Percentiles rank a stretch among this genome's conserved stretches.
Evolutionary conservation across 805 yeast genomes (phyloP).

Genomic region (Metschnikowia bowlesiae): DNA sequence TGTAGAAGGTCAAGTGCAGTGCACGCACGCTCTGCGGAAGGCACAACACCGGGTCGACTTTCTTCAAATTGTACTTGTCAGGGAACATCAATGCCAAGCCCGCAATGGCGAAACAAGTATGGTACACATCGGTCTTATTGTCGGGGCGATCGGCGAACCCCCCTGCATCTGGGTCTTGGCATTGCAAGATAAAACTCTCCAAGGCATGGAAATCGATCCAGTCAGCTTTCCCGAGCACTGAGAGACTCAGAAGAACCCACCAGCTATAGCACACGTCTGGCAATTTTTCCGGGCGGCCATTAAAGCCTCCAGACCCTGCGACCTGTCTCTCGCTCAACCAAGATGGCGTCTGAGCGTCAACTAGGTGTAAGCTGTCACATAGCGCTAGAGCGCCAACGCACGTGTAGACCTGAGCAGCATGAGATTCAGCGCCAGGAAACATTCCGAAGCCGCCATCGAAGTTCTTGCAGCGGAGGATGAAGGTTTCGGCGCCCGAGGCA

Average conservation of each 20-base stretch:
- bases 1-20: constrained; percentile 17
- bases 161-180: constrained; percentile 77
- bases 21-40: constrained; percentile 54
- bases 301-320: constrained; percentile 74
- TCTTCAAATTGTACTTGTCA: constrained; percentile 45
- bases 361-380: constrained; percentile 21
- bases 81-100: constrained; percentile 76
- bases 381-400: constrained; percentile 73
- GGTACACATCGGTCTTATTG: constrained; percentile 89
- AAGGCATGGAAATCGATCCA: constrained; percentile 74
- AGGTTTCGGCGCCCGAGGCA: constrained; percentile 60
- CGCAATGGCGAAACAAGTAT: constrained; percentile 84
- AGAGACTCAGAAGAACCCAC: constrained; percentile 87
- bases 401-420: constrained; percentile 87
- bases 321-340: constrained; percentile 94
- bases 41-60: constrained; percentile 83
- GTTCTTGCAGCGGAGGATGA: constrained; percentile 68
- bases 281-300: constrained; percentile 92
- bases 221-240: constrained; percentile 58
- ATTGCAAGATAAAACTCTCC: constrained; percentile 59
- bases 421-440: constrained; percentile 93
- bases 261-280: constrained; percentile 98
- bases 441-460: constrained; percentile 96
- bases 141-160: constrained; percentile 92
- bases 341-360: constrained; percentile 60